Percentiles rank a stretch among this genome's conserved stretches.
Conservation (phyloP, 2,329 filamentous ascomycete species). For the Aspergillus felis region DNA sequence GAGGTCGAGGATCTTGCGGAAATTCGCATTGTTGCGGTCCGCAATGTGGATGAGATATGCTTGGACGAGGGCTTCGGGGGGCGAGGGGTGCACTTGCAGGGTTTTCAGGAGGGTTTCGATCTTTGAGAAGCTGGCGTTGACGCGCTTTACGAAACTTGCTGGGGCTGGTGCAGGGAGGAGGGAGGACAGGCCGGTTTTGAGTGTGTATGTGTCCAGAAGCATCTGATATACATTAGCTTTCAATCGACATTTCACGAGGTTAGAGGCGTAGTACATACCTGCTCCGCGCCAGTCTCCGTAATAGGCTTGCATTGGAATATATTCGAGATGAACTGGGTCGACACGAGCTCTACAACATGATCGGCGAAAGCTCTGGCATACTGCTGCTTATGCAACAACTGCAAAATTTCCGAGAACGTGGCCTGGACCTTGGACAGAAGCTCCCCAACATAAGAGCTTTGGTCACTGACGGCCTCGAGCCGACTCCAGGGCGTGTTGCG, state of each 20-base stretch:
- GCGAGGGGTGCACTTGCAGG: constrained; percentile 85
- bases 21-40: constrained; percentile 90
- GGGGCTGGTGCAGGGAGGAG: constrained; percentile 57
- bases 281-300: constrained; percentile 90
- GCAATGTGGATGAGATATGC: constrained; percentile 96
- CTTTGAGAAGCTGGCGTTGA: constrained; percentile 76
- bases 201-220: constrained; percentile 85
- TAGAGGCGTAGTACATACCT: constrained; percentile 48
- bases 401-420: constrained; percentile 70
- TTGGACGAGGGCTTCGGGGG: constrained; percentile 90
- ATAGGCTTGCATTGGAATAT: constrained; percentile 88
- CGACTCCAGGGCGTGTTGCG: constrained; percentile 91
- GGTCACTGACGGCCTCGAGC: constrained; percentile 88
- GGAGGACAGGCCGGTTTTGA: constrained; percentile 47
- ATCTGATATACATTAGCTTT: constrained; percentile 54
- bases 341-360: constrained; percentile 85
- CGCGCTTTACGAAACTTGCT: constrained; percentile 74
- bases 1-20: constrained; percentile 91
- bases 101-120: constrained; percentile 94
- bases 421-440: constrained; percentile 69
- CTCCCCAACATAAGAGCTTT: constrained; percentile 86
- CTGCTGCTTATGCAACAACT: constrained; percentile 78
- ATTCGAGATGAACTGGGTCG: constrained; percentile 72
- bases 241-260: background rate
- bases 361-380: constrained; percentile 94